Percentiles rank a stretch among this genome's conserved stretches.
These are phyloP conservation scores for Aspergillus tanneri DNA, from an alignment of 2,329 filamentous ascomycete genomes.

Conservation along the genomic window DNA sequence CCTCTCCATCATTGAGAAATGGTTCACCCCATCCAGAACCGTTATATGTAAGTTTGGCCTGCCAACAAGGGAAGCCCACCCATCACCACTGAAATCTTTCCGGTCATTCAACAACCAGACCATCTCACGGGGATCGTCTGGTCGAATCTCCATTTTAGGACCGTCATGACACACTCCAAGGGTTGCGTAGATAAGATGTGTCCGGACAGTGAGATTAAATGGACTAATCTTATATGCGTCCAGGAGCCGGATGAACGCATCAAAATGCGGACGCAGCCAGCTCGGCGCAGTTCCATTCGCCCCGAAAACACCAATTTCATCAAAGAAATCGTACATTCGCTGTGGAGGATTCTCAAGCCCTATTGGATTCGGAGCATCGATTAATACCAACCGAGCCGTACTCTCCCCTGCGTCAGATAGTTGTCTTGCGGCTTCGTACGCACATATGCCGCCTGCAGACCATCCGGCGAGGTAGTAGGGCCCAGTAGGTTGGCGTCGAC, in stretches of 20 bases:
- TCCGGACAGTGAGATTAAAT: slow-evolving; percentile 40
- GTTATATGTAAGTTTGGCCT: slow-evolving; percentile 36
- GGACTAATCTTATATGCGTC: slow-evolving; percentile 44
- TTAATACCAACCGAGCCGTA: slow-evolving; percentile 62
- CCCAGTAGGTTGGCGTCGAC: slow-evolving; percentile 48
- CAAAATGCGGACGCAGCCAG: slow-evolving; percentile 54
- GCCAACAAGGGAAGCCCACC: slow-evolving; percentile 48
- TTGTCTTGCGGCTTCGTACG: slow-evolving; percentile 65
- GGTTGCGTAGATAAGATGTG: slow-evolving; percentile 49
- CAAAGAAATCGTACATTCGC: slow-evolving; percentile 52
- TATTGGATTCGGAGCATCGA: slow-evolving; percentile 66
- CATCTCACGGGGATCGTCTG: slow-evolving; percentile 50
- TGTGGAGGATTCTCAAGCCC: slow-evolving; percentile 67
- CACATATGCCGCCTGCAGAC: slow-evolving; percentile 74
- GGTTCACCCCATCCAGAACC: slow-evolving; percentile 35
- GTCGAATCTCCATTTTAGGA: slow-evolving; percentile 26
- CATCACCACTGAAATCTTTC: slow-evolving; percentile 49
- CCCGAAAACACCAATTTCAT: slow-evolving; percentile 49
- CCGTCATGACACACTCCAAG: slow-evolving; percentile 48
- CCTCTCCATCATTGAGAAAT: slow-evolving; percentile 29
- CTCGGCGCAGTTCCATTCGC: slow-evolving; percentile 44
- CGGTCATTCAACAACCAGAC: slow-evolving; percentile 50
- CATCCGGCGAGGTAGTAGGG: slow-evolving; percentile 70
- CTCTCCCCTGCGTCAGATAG: slow-evolving; percentile 53
- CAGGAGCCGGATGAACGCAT: slow-evolving; percentile 50